Base-by-base conservation (phyloP, 495 filamentous ascomycete species). In the Podospora tetraspora region DNA sequence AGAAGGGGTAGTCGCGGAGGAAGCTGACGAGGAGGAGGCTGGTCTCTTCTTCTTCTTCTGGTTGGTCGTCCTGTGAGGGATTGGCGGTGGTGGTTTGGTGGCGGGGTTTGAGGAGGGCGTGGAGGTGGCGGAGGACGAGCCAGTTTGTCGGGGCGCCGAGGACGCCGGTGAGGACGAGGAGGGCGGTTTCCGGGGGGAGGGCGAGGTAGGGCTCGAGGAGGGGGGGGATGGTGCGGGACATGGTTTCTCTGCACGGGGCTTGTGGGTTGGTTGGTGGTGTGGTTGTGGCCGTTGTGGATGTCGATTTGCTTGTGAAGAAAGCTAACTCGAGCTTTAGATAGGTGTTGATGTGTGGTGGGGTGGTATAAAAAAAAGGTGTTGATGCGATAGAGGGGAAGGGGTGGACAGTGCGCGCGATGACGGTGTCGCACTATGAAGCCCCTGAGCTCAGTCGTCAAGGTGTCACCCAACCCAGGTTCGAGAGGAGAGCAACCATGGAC, bases 21-120 rank as follows among this genome's bases (percentile, higher is more conserved):
- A 97, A 84, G 79, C 90, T 93, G 69, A 94, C 87, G 0, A 97
- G 79, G 19, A 97, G 79, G 4, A 98, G 87, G n/a, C 82, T 76
- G 11, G 67, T 68, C 10, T 62, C 66, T 4, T 59, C 43, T 12
- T 61, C 63, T 69, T 59, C 19, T 63, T 52, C 62, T 59, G 29
- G 29, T 30, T 10, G 29, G 8, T 30, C 8, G 8, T 30, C 8
- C 29, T 58, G 66, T 30, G 32, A 64, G 62, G 57, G 61, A 1
- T 16, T 3, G 22, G 25, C 3, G 24, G 24, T 24, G 24, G 11
- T 12, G 37, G 3, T 29, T 24, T 27, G 24, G 29, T 62, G 30
- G n/a, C 65, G 6, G n/a, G 63, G 52, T 29, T 72, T 74, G 65
- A 92, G 80, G 0, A 86, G 80, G 22, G 84, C 83, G 77, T 87